Percentiles rank a stretch among this genome's conserved stretches.
phyloP scores from a whole-genome alignment of 148 eudicot genomes.

The Cornus controversa region DNA sequence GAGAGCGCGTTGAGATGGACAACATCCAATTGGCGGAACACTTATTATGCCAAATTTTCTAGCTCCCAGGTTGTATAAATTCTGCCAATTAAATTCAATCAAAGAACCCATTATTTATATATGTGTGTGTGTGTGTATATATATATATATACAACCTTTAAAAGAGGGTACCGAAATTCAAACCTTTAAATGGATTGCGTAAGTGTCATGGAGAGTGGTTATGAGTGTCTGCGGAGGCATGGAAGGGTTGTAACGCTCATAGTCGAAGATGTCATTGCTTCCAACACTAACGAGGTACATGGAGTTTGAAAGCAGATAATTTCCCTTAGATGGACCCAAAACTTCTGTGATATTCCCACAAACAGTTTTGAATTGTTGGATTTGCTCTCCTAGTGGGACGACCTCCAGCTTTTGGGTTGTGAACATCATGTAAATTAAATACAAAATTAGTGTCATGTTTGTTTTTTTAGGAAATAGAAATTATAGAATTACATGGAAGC shows the following conservation, averaged over 20 bases:
- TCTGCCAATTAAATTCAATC: slow-evolving; percentile 9
- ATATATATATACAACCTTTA: too few relatives aligned
- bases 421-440: background rate
- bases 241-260: background rate
- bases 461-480: background rate
- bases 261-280: slow-evolving; percentile 32
- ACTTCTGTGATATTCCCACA: slow-evolving; percentile 8
- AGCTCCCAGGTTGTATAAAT: slow-evolving; percentile 29
- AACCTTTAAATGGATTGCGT: slow-evolving; percentile 19
- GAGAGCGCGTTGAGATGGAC: slow-evolving; percentile 11
- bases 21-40: slow-evolving; percentile 27
- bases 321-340: background rate
- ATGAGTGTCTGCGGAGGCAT: background rate
- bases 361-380: slow-evolving; percentile 26
- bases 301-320: slow-evolving; percentile 14
- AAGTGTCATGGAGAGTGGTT: background rate
- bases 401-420: slow-evolving; percentile 13
- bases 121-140: too few relatives aligned
- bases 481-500: too few relatives aligned
- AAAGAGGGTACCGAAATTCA: background rate
- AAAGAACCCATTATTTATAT: too few relatives aligned
- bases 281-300: slow-evolving; percentile 29
- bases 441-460: background rate
- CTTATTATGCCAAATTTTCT: slow-evolving; percentile 27
- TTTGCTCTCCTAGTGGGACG: slow-evolving; percentile 21